Base-by-base conservation (phyloP, 176 grass and related monocot species). In the Pontederia crassipes region DNA sequence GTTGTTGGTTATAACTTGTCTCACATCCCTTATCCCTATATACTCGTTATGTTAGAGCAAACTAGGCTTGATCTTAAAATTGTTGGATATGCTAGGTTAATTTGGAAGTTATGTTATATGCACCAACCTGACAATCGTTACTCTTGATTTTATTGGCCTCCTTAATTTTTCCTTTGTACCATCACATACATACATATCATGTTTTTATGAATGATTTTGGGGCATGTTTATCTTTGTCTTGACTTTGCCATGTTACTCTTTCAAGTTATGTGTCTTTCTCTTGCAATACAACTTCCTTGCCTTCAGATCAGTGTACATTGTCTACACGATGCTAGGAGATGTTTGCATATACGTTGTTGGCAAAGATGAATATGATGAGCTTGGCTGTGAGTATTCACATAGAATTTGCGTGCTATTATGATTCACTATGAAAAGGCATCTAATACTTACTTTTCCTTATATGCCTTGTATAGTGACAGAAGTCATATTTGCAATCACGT, bases 291-390 rank as follows among this genome's bases (percentile, higher is more conserved):
- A 55, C 27, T 55, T 26, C 28, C 15, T 14, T 46, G 32, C 18
- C 55, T 55, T 64, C 74, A 97, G 93, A 71, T 97, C 93, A 0
- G 93, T 97, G 12, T 91, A 83, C 55, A 85, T 97, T 72, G 93
- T 97, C 11, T 97, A 97, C 63, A 91, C 87, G 26, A 76, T 83
- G 69, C 75, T 91, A 54, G 93, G 93, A 12, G 93, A 97, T 60
- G 79, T 97, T 52, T 91, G 84, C 76, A 65, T 97, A 56, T 91
- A 91, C 76, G 73, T 91, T 58, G 87, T 97, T 61, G 93, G 93
- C 55, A 97, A 97, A 74, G 92, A 97, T 88, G 92, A 97, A 66
- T 97, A 97, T 9, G 92, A 97, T 8, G 92, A 97, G 51, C 92
- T 97, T 85, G 87, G 87, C 68, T 51, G 92, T 97, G 67, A 97